A percentile compares a stretch with the other conserved stretches of the same genome.
Evolutionary conservation across 805 yeast genomes (phyloP).

Genomic region (Wickerhamomyces strasburgensis): DNA sequence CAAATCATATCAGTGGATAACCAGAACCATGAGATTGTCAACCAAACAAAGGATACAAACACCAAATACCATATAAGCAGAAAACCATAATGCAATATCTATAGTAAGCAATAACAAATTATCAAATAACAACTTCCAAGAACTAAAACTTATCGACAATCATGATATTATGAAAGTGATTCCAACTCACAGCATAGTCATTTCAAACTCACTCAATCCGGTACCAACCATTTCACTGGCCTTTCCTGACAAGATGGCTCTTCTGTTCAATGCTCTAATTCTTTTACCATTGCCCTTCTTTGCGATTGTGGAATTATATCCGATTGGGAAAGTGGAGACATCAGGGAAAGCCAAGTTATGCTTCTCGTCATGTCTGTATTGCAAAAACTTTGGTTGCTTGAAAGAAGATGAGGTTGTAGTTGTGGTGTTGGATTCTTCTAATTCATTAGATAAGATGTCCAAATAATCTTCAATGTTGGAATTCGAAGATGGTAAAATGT

Average conservation of each 20-base stretch:
- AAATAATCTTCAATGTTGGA: conserved; percentile 18
- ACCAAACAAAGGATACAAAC: too few relatives aligned
- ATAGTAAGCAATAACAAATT: too few relatives aligned
- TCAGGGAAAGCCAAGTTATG: conserved; percentile 28
- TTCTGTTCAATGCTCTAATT: conserved; percentile 25
- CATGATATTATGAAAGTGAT: conserved; percentile 3
- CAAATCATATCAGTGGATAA: too few relatives aligned
- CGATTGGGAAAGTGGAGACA: conserved; percentile 25
- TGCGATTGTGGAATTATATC: conserved; percentile 20
- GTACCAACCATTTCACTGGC: conserved; percentile 29
- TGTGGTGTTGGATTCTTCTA: conserved; percentile 1
- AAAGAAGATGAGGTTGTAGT: too few relatives aligned
- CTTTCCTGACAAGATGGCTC: conserved; percentile 25
- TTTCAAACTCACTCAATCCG: conserved; percentile 24
- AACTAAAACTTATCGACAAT: background rate
- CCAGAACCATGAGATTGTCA: too few relatives aligned
- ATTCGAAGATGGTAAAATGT: background rate
- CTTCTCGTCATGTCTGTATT: conserved; percentile 26
- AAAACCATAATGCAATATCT: too few relatives aligned
- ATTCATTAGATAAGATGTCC: conserved; percentile 14
- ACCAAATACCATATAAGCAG: too few relatives aligned
- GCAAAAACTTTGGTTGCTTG: conserved; percentile 16
- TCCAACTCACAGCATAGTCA: background rate
- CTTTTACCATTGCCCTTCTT: conserved; percentile 3
- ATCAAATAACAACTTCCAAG: too few relatives aligned